Evolutionary conservation across 441 rosid species (phyloP).

Genomic region (Corymbia citriodora): DNA sequence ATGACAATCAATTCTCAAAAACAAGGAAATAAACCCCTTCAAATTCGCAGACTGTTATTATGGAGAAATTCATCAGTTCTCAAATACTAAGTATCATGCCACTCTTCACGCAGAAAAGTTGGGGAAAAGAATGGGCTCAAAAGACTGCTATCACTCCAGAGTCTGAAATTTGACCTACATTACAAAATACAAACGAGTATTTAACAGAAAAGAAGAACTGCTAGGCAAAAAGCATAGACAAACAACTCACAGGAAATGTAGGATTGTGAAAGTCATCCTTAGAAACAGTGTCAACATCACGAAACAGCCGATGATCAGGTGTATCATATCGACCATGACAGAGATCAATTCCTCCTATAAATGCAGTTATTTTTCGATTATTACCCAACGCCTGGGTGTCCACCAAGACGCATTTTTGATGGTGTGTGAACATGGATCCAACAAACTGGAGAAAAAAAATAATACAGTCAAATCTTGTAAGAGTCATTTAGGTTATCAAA

Average conservation of each 20-base stretch:
- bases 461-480: not conserved
- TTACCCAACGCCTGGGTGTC: conserved; percentile 78
- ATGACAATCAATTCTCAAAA: not conserved
- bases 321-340: conserved; percentile 96
- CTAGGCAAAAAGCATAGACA: not conserved
- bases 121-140: not conserved
- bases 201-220: not conserved
- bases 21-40: not conserved
- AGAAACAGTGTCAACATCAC: conserved; percentile 56
- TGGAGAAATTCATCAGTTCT: not conserved
- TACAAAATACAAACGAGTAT: not conserved
- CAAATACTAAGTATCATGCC: not conserved
- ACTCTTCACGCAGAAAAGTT: not conserved
- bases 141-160: not conserved
- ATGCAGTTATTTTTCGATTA: conserved; percentile 73
- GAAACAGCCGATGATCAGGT: conserved; percentile 72
- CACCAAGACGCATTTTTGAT: conserved; percentile 82
- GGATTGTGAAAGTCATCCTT: conserved; percentile 83
- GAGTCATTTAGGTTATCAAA: not conserved
- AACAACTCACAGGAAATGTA: conserved; percentile 62
- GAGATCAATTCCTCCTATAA: conserved; percentile 90
- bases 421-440: conserved; percentile 86
- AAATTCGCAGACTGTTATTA: not conserved
- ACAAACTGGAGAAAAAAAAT: conserved; percentile 47
- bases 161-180: not conserved